Evolutionary conservation across 495 filamentous ascomycete species (phyloP).

Genomic region (Hyaloscypha hepaticicola): DNA sequence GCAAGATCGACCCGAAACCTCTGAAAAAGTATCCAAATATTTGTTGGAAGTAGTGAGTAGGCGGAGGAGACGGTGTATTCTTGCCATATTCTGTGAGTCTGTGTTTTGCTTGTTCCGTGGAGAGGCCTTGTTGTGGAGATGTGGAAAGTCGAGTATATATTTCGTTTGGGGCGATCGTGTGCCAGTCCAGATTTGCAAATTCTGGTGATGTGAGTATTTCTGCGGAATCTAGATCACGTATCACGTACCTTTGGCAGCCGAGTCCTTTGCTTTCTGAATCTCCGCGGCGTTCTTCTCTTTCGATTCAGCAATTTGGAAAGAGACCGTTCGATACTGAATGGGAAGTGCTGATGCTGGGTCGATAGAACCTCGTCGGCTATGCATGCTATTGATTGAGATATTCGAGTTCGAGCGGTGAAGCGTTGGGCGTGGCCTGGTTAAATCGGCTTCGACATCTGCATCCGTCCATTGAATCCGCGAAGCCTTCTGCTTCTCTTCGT

Average conservation of each 20-base stretch:
- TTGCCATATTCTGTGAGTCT: slow-evolving; percentile 56
- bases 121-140: slow-evolving; percentile 50
- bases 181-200: slow-evolving; percentile 52
- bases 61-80: slow-evolving; percentile 59
- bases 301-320: slow-evolving; percentile 52
- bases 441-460: slow-evolving; percentile 22
- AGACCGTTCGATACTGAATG: slow-evolving; percentile 54
- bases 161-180: slow-evolving; percentile 53
- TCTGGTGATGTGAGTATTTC: slow-evolving; percentile 28
- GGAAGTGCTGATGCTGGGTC: slow-evolving; percentile 50
- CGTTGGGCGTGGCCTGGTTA: slow-evolving; percentile 1
- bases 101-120: slow-evolving; percentile 44
- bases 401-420: slow-evolving; percentile 26
- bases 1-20: slow-evolving; percentile 65
- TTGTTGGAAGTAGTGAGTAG: slow-evolving; percentile 54
- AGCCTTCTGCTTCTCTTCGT: slow-evolving; percentile 15
- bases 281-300: slow-evolving; percentile 41
- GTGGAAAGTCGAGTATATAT: slow-evolving; percentile 52
- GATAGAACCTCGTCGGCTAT: slow-evolving; percentile 34
- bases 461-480: slow-evolving; percentile 27
- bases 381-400: slow-evolving; percentile 29
- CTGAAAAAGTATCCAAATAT: slow-evolving; percentile 69
- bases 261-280: slow-evolving; percentile 42
- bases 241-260: slow-evolving; percentile 41
- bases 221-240: background rate